Evolutionary conservation across 108 stramenopile species (phyloP).

Genomic region (Conticribra weissflogii): DNA sequence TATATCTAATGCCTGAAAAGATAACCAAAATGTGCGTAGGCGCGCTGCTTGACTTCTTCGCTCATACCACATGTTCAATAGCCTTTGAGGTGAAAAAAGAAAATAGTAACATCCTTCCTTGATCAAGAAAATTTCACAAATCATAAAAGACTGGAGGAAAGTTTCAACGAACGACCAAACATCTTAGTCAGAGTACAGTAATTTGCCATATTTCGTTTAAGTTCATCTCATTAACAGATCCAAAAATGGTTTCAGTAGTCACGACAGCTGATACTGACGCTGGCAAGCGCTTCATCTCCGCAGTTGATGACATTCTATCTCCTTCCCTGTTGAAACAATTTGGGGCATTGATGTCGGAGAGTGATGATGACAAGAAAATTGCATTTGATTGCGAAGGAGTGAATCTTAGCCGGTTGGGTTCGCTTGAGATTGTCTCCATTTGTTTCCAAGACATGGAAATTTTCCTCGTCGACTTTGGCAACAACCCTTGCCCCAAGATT

Average conservation of each 20-base stretch:
- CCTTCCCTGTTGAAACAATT: background rate
- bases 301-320: slow-evolving; percentile 8
- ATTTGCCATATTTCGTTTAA: too few relatives aligned
- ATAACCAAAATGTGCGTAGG: too few relatives aligned
- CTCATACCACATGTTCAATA: too few relatives aligned
- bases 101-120: too few relatives aligned
- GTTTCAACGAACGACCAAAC: too few relatives aligned
- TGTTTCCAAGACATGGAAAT: slow-evolving; percentile 21
- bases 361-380: background rate
- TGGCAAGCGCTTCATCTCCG: slow-evolving; percentile 7
- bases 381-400: slow-evolving; percentile 56
- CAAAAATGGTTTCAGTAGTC: background rate
- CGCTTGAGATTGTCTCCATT: slow-evolving; percentile 42
- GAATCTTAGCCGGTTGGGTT: slow-evolving; percentile 31
- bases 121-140: too few relatives aligned
- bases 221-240: too few relatives aligned
- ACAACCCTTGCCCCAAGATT: slow-evolving; percentile 2
- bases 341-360: background rate
- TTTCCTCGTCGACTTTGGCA: slow-evolving; percentile 14
- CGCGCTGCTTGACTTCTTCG: too few relatives aligned
- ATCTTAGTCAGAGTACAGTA: too few relatives aligned
- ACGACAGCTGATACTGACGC: background rate
- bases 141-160: too few relatives aligned
- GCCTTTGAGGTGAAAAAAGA: too few relatives aligned
- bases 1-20: too few relatives aligned